Evolutionary conservation across 352 stramenopile species (phyloP).

Genomic region (Globisporangium cylindrosporum): DNA sequence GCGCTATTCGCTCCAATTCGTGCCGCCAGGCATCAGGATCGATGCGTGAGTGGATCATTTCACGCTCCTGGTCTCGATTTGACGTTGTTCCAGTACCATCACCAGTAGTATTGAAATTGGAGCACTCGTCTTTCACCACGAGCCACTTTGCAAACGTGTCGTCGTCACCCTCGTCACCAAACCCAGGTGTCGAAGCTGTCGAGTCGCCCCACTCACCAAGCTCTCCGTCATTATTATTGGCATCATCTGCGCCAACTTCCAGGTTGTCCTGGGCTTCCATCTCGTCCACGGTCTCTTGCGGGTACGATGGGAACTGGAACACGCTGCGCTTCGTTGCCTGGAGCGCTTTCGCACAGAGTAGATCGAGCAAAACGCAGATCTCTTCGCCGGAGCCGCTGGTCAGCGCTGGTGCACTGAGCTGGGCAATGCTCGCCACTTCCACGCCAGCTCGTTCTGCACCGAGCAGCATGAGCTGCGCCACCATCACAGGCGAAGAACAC

Average conservation of each 20-base stretch:
- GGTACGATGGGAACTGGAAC: conserved; percentile 27
- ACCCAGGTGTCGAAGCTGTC: conserved; percentile 23
- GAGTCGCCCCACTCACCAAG: conserved; percentile 25
- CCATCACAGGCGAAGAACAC: conserved; percentile 24
- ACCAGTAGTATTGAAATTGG: too few relatives aligned
- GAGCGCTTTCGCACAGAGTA: conserved; percentile 40
- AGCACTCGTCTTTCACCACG: conserved; percentile 33
- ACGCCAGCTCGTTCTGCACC: conserved; percentile 44
- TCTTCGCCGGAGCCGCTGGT: conserved; percentile 39
- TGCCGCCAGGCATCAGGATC: conserved; percentile 37
- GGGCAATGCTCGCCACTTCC: conserved; percentile 12
- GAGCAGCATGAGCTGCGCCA: conserved; percentile 51
- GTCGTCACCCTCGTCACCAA: conserved; percentile 23
- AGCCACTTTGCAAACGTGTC: conserved; percentile 42
- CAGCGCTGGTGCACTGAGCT: conserved; percentile 41
- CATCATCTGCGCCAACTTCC: conserved; percentile 34
- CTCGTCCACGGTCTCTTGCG: conserved; percentile 38
- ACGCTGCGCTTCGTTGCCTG: conserved; percentile 14
- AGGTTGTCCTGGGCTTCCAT: conserved; percentile 40
- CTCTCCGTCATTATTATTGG: conserved; percentile 19
- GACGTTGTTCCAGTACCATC: neutral
- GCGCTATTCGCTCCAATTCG: conserved; percentile 35
- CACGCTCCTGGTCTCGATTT: conserved; percentile 11
- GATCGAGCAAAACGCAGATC: conserved; percentile 54
- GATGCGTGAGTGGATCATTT: conserved; percentile 43